These are phyloP conservation scores for Osmozyma mogii DNA, from an alignment of 805 yeast genomes.

Conservation along the genomic window DNA sequence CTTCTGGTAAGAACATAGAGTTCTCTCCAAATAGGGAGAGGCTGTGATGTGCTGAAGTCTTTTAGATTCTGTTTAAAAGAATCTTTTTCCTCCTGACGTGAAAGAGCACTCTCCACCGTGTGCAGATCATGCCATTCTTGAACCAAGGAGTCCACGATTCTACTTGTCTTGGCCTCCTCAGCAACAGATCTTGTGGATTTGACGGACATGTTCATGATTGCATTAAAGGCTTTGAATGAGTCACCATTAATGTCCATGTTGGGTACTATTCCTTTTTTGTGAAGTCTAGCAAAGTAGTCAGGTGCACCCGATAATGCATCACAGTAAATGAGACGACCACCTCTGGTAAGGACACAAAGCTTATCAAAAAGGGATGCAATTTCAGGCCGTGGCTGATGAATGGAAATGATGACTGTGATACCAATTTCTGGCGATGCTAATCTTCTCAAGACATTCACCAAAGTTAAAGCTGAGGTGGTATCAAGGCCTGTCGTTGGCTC, in stretches of 20 bases:
- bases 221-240: conserved; percentile 7
- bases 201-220: conserved; percentile 13
- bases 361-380: conserved; percentile 62
- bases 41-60: conserved; percentile 12
- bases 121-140: conserved; percentile 6
- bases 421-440: conserved; percentile 42
- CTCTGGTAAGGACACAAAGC: conserved; percentile 53
- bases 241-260: conserved; percentile 5
- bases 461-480: conserved; percentile 62
- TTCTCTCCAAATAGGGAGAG: conserved; percentile 23
- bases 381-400: conserved; percentile 82
- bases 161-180: conserved; percentile 8
- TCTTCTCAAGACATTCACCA: conserved; percentile 53
- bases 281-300: conserved; percentile 35
- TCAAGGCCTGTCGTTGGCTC: conserved; percentile 89
- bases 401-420: conserved; percentile 64
- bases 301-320: conserved; percentile 39
- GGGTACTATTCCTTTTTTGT: conserved; percentile 6
- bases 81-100: conserved; percentile 9
- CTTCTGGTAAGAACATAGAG: conserved; percentile 27
- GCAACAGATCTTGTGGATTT: conserved; percentile 9
- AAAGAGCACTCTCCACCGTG: conserved; percentile 2
- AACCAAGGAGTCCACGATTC: conserved; percentile 7
- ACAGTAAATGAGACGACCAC: conserved; percentile 43
- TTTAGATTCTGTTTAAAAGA: conserved; percentile 12